phyloP scores from a whole-genome alignment of 1,284 basidiomycete species.

The Cerioporus squamosus region DNA sequence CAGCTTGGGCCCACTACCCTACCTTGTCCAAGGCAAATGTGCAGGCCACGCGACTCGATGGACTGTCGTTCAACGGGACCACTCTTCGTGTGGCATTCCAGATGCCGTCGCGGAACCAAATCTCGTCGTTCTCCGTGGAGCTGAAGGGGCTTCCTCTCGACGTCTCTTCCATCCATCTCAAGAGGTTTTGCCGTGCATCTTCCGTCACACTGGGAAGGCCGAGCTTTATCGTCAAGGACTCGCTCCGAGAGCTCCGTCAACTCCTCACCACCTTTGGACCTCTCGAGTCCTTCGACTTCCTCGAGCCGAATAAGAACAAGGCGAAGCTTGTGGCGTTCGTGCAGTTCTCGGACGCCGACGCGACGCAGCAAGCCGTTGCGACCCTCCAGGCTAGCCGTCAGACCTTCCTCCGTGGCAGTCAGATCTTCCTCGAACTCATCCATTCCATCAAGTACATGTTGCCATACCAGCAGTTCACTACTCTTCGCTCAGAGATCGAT shows the following conservation, averaged over 20 bases:
- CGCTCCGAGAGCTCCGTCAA: constrained; percentile 14
- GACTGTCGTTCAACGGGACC: constrained; percentile 22
- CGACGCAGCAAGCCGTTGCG: constrained; percentile 25
- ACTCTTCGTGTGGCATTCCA: constrained; percentile 27
- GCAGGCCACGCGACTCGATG: constrained; percentile 23
- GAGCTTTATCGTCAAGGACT: constrained; percentile 17
- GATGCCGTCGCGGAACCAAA: constrained; percentile 23
- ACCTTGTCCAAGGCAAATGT: constrained; percentile 21
- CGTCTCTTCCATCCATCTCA: constrained; percentile 8
- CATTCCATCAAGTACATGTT: constrained; percentile 35
- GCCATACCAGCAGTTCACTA: constrained; percentile 23
- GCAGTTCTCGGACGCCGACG: constrained; percentile 31
- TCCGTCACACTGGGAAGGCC: constrained; percentile 24
- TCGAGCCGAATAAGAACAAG: constrained; percentile 7
- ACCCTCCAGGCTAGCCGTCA: constrained; percentile 24
- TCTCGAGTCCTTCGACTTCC: constrained; percentile 32
- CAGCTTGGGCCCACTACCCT: constrained; percentile 33
- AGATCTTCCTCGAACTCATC: constrained; percentile 32
- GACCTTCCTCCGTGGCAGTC: constrained; percentile 23
- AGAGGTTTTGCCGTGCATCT: constrained; percentile 21
- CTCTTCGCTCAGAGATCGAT: constrained; percentile 37
- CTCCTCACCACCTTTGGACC: constrained; percentile 18
- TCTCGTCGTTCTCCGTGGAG: constrained; percentile 32
- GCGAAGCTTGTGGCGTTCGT: constrained; percentile 32
- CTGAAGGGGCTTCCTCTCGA: constrained; percentile 30